Evolutionary conservation across 108 stramenopile species (phyloP), one percentile per base, ranked within the genome.

Genomic region (Discostella pseudostelligera): DNA sequence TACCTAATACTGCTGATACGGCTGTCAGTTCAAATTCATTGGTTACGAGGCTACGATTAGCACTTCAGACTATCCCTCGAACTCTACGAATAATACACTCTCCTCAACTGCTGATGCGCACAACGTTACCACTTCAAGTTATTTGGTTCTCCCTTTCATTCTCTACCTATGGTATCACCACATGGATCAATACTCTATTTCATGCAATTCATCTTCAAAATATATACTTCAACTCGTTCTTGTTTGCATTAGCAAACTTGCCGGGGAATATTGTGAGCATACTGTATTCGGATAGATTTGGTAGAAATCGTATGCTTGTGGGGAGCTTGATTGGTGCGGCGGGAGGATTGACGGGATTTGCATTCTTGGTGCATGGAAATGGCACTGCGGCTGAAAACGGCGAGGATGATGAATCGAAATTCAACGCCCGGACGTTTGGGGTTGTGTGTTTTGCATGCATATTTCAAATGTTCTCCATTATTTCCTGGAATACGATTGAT

Each of bases 111-210:
- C 64, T 86, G 14, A 36, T 60, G 37, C 68, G 58, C 48, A 88
- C 84, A 1, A 92, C 90, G 2, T 66, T 74, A 50, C 83, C 87
- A 1, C 67, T 89, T 17, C 81, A 86, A 74, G 59, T 70, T 51
- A 70, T 89, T 37, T 92, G 90, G 90, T 92, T 92, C 42, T 72
- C 74, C 32, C 59, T 92, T 2, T 81, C 78, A 3, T 89, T 87
- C 72, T 86, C 84, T 36, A 80, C 81, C 8, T 92, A 92, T 65
- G 86, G 87, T 20, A 69, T 92, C 19, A 58, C 82, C 20, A 89
- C 86, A 3, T 92, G 90, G 90, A 92, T 92, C 67, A 92, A 92
- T 63, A 83, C 71, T 10, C 51, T 92, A 0, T 92, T 92, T 76
- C 81, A 81, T 10, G 58, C 76, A 45, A 82, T 89, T 24, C 82